Conservation (phyloP, 345 rosid species). For the Laguncularia racemosa region DNA sequence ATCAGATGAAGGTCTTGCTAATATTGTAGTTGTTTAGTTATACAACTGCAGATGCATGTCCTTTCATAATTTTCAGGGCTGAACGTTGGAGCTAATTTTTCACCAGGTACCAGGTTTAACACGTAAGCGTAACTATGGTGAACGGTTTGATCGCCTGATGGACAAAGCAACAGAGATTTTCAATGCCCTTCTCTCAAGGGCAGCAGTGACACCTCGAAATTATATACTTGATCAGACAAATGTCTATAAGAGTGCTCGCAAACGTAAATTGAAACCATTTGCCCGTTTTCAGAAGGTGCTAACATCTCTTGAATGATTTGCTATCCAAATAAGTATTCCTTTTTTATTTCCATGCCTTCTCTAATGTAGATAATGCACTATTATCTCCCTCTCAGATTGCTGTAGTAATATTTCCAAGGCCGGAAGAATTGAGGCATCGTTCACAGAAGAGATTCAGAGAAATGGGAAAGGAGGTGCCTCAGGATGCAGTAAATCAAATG, state of each 20-base stretch:
- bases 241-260: constrained; percentile 28
- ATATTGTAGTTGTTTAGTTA: background rate
- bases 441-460: constrained; percentile 22
- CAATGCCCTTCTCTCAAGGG: constrained; percentile 20
- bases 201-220: constrained; percentile 21
- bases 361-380: background rate
- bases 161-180: constrained; percentile 17
- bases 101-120: constrained; percentile 23
- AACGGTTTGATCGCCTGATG: constrained; percentile 18
- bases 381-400: constrained; percentile 15
- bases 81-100: background rate
- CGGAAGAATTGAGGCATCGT: constrained; percentile 18
- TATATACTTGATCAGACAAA: constrained; percentile 31
- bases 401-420: constrained; percentile 24
- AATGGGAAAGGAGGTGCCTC: constrained; percentile 29
- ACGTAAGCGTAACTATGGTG: constrained; percentile 18
- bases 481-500: constrained; percentile 19
- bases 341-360: background rate
- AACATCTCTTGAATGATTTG: background rate
- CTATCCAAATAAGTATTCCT: background rate
- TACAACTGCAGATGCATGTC: background rate
- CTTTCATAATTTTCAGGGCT: background rate
- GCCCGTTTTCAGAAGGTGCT: constrained; percentile 19
- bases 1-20: constrained; percentile 28
- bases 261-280: constrained; percentile 24